These are phyloP conservation scores for Pseudozyma hubeiensis DNA, from an alignment of 1,284 basidiomycete species.

Conservation along the genomic window DNA sequence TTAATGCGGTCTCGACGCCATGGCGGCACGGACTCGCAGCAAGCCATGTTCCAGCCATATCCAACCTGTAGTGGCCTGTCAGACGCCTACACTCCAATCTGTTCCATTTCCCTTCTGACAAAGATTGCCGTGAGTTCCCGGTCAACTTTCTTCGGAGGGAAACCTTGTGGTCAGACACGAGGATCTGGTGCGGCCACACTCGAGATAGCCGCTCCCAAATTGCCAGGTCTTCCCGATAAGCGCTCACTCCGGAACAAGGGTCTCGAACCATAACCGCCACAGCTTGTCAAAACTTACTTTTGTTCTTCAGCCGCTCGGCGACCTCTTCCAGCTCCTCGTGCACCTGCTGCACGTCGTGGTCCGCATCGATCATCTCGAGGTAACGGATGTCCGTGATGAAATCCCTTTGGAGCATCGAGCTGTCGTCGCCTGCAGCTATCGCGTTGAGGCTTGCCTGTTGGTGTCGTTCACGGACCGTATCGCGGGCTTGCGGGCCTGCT, in stretches of 20 bases:
- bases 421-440: neutral
- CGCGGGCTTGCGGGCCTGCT: slow-evolving; percentile 18
- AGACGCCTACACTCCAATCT: neutral
- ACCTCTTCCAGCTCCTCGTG: slow-evolving; percentile 32
- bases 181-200: neutral
- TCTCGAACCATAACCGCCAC: slow-evolving; percentile 2
- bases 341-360: slow-evolving; percentile 37
- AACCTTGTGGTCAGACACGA: too few relatives aligned
- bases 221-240: neutral
- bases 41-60: slow-evolving; percentile 9
- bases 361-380: slow-evolving; percentile 31
- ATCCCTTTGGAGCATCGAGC: slow-evolving; percentile 7
- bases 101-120: neutral
- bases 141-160: too few relatives aligned
- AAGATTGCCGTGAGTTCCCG: too few relatives aligned
- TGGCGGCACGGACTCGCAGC: neutral
- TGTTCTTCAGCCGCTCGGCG: slow-evolving; percentile 18
- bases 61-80: neutral
- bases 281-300: slow-evolving; percentile 21
- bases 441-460: slow-evolving; percentile 2
- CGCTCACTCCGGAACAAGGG: neutral
- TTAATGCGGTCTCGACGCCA: neutral
- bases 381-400: slow-evolving; percentile 23
- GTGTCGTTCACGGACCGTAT: slow-evolving; percentile 15
- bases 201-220: neutral